These are phyloP conservation scores for Mycena olivaceomarginata DNA, from an alignment of 768 basidiomycete genomes.

Conservation along the genomic window DNA sequence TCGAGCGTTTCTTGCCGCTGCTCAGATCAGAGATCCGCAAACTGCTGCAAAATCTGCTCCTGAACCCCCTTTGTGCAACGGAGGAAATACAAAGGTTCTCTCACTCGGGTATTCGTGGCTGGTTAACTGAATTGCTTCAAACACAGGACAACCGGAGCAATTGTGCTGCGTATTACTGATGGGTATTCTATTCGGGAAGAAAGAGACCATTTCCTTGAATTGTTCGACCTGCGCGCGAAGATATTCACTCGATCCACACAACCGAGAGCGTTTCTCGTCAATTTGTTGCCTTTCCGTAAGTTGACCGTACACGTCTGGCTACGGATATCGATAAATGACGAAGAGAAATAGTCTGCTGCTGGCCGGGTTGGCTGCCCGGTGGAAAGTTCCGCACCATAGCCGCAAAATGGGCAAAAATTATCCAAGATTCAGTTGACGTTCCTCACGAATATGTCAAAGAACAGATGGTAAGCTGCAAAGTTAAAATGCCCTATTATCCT, in stretches of 20 bases:
- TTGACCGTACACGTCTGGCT: not conserved
- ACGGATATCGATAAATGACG: not conserved
- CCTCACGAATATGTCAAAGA: not conserved
- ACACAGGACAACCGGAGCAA: too few relatives aligned
- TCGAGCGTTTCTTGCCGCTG: slow-evolving; percentile 20
- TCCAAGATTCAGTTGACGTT: not conserved
- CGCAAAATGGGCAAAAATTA: not conserved
- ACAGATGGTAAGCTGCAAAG: slow-evolving; percentile 10
- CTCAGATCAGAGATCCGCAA: slow-evolving; percentile 31
- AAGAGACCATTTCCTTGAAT: not conserved
- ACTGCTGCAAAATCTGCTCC: not conserved
- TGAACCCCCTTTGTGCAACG: not conserved
- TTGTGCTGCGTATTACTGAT: not conserved
- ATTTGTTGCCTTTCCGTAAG: slow-evolving; percentile 1
- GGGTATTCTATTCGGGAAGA: not conserved
- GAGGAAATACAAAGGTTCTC: not conserved
- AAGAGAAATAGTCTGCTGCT: not conserved
- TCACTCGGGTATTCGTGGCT: not conserved
- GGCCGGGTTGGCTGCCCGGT: not conserved
- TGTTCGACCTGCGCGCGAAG: not conserved
- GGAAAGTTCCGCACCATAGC: not conserved
- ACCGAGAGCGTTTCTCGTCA: not conserved
- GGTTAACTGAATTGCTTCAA: too few relatives aligned
- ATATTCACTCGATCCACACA: not conserved
- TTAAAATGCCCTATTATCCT: not conserved